These are phyloP conservation scores for Plasmodium falciparum DNA, from an alignment of 169 alveolate genomes.

Conservation along the genomic window DNA sequence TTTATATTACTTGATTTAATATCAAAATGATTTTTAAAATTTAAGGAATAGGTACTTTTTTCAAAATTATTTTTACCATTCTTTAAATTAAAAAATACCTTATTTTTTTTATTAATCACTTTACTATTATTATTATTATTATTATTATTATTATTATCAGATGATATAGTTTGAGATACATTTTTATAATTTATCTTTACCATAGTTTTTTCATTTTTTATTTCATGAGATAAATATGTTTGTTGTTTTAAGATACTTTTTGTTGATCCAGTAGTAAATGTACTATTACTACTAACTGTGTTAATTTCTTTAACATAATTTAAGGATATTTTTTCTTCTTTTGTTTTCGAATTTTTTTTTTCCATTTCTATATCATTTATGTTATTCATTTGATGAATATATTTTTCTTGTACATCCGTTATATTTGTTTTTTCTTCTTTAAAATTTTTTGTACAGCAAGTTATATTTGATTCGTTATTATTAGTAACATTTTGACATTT, in stretches of 20 bases:
- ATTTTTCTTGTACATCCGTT: background rate
- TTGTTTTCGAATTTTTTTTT: conserved; percentile 1
- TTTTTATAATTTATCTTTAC: conserved; percentile 15
- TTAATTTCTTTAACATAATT: conserved; percentile 20
- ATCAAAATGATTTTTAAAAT: conserved; percentile 21
- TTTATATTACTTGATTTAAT: conserved; percentile 13
- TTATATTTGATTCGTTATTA: background rate
- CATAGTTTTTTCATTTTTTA: conserved; percentile 26
- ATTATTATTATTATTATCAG: conserved; percentile 17
- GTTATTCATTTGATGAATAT: background rate
- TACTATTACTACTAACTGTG: conserved; percentile 6
- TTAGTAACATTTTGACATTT: background rate
- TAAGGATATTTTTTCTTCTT: conserved; percentile 3
- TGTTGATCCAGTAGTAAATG: conserved; percentile 16
- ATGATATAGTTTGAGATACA: conserved; percentile 11
- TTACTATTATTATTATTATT: conserved; percentile 34
- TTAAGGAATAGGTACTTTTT: conserved; percentile 18
- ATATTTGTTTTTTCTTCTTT: conserved; percentile 16
- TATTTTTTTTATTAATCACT: conserved; percentile 40
- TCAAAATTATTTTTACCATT: conserved; percentile 29
- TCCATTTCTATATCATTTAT: background rate
- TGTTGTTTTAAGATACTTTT: conserved; percentile 33
- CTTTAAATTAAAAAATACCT: conserved; percentile 42
- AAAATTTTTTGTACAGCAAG: background rate
- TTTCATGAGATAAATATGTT: conserved; percentile 18